Conservation (phyloP, 345 rosid species). For the Litchi chinensis region DNA sequence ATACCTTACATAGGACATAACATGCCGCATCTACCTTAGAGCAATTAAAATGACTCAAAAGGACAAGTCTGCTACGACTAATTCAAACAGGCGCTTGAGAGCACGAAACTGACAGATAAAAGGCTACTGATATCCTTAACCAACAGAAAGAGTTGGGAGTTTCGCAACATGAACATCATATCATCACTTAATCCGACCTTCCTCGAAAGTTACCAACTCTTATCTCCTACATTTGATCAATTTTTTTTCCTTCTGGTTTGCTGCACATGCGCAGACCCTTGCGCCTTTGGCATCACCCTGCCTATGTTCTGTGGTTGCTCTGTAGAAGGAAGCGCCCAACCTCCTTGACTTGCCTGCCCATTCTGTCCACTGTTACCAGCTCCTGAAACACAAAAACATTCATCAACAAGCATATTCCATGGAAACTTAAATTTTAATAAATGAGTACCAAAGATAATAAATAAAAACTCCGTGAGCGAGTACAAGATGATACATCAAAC, state of each 20-base stretch:
- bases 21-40: background rate
- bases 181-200: constrained; percentile 11
- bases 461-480: background rate
- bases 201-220: constrained; percentile 12
- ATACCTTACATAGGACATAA: no score
- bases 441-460: background rate
- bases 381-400: constrained; percentile 22
- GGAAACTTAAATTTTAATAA: background rate
- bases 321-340: constrained; percentile 50
- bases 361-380: constrained; percentile 25
- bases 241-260: constrained; percentile 22
- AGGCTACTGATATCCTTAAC: background rate
- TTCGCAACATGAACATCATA: background rate
- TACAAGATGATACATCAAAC: background rate
- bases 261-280: constrained; percentile 24
- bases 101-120: no score
- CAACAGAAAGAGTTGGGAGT: background rate
- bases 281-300: constrained; percentile 8
- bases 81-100: no score
- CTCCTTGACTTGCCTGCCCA: constrained; percentile 31
- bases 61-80: background rate
- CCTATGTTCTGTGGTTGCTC: constrained; percentile 20
- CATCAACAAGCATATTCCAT: background rate
- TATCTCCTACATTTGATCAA: constrained; percentile 20
- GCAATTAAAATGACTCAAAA: background rate